These are phyloP conservation scores for Puccinia hordei DNA, from an alignment of 1,284 basidiomycete species.

Conservation along the genomic window DNA sequence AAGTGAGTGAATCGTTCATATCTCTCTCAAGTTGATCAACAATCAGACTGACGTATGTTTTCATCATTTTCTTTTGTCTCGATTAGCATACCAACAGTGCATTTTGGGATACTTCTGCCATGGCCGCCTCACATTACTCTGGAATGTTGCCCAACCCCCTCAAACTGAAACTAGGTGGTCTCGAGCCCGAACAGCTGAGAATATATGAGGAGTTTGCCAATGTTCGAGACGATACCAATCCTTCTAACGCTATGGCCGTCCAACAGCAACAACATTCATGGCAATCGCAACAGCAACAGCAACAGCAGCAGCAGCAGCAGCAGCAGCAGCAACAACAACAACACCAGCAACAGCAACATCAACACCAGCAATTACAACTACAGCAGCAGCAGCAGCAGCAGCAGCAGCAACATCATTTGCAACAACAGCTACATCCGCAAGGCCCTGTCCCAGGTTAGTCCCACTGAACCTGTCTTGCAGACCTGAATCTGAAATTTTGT, in stretches of 20 bases:
- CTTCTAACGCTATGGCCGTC: neutral
- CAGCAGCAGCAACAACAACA: constrained; percentile 28
- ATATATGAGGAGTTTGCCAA: constrained; percentile 95
- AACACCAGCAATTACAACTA: constrained; percentile 11
- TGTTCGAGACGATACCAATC: constrained; percentile 30
- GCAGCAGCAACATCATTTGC: neutral
- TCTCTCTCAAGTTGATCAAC: neutral
- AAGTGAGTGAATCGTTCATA: constrained; percentile 64
- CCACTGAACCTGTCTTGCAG: neutral
- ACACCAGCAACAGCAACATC: constrained; percentile 16
- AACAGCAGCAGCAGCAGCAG: constrained; percentile 22
- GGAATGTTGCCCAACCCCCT: constrained; percentile 83
- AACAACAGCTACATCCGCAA: constrained; percentile 23
- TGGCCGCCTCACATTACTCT: constrained; percentile 73
- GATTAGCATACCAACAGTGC: constrained; percentile 46
- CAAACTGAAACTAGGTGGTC: constrained; percentile 78
- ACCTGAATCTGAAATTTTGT: neutral
- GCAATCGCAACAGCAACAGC: constrained; percentile 18
- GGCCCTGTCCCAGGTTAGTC: constrained; percentile 15
- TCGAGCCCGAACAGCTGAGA: constrained; percentile 77
- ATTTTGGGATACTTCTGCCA: constrained; percentile 76
- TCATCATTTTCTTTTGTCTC: neutral
- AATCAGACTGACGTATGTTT: neutral
- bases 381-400: constrained; percentile 14
- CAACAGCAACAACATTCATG: neutral